phyloP scores from a whole-genome alignment of 371 early-diverging fungal species.

The Smittium culicis region DNA sequence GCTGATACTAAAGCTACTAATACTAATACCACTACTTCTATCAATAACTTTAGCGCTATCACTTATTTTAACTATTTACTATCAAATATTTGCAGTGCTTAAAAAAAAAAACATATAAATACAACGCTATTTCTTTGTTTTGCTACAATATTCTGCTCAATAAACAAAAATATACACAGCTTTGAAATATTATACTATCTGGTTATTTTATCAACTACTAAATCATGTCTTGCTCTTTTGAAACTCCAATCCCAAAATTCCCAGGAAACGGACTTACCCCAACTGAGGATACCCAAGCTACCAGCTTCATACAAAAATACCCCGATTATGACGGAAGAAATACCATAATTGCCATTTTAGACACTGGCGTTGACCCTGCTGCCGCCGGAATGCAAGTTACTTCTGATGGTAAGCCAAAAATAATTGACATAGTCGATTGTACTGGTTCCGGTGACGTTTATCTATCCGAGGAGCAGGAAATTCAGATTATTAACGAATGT shows the following conservation, averaged over 20 bases:
- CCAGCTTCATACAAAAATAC: slow-evolving; percentile 61
- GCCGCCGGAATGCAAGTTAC: slow-evolving; percentile 73
- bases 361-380: slow-evolving; percentile 86
- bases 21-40: too few relatives aligned
- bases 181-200: too few relatives aligned
- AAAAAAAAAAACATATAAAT: too few relatives aligned
- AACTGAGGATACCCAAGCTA: slow-evolving; percentile 65
- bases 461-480: slow-evolving; percentile 3
- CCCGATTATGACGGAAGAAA: slow-evolving; percentile 80
- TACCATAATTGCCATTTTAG: slow-evolving; percentile 77
- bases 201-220: too few relatives aligned
- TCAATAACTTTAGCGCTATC: too few relatives aligned
- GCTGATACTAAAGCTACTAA: too few relatives aligned
- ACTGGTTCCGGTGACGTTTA: slow-evolving; percentile 49
- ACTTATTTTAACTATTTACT: too few relatives aligned
- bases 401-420: slow-evolving; percentile 74
- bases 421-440: slow-evolving; percentile 85
- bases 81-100: too few relatives aligned
- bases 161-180: too few relatives aligned
- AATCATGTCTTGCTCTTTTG: slow-evolving; percentile 26
- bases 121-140: too few relatives aligned
- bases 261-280: slow-evolving; percentile 55
- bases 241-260: slow-evolving; percentile 38
- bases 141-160: too few relatives aligned
- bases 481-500: not conserved